A percentile compares a stretch with the other conserved stretches of the same genome.
Conservation (phyloP, 2,329 filamentous ascomycete genomes). For the Curvularia verruculosa region DNA sequence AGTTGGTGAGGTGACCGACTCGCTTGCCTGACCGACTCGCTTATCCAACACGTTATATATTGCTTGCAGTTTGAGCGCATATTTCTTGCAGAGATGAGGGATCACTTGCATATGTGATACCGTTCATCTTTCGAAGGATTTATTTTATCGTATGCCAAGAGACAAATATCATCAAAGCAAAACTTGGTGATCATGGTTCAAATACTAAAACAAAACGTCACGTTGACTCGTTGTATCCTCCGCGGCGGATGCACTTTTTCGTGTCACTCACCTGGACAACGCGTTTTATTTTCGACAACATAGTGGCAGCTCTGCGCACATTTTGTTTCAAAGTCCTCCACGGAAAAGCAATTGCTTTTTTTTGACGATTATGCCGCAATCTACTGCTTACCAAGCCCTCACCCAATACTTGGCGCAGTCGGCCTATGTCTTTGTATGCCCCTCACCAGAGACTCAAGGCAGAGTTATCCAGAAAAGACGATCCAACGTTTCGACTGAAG, state of each 20-base stretch:
- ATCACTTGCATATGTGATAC: neutral
- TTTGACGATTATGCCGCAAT: constrained; percentile 16
- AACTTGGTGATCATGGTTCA: neutral
- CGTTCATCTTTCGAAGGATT: neutral
- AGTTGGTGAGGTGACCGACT: too few relatives aligned
- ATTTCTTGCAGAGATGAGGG: too few relatives aligned
- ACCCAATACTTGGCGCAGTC: constrained; percentile 19
- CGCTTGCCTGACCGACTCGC: too few relatives aligned
- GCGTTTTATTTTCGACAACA: neutral
- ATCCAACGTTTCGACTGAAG: constrained; percentile 17
- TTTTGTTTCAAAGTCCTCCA: constrained; percentile 6
- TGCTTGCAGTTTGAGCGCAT: too few relatives aligned
- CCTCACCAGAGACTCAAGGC: constrained; percentile 29
- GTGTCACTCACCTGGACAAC: neutral
- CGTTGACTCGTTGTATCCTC: constrained; percentile 19
- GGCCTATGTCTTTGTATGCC: constrained; percentile 28
- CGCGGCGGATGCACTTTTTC: constrained; percentile 5
- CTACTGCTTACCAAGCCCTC: constrained; percentile 19
- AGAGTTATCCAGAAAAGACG: constrained; percentile 26
- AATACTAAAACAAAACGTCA: constrained; percentile 23
- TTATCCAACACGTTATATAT: too few relatives aligned
- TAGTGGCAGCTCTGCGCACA: neutral
- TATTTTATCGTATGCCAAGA: constrained; percentile 1
- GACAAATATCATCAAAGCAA: constrained; percentile 2
- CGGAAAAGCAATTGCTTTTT: constrained; percentile 6